Percentiles rank a stretch among this genome's conserved stretches.
These are phyloP conservation scores for Boletus smithii DNA, from an alignment of 1,284 basidiomycete species.

Conservation along the genomic window DNA sequence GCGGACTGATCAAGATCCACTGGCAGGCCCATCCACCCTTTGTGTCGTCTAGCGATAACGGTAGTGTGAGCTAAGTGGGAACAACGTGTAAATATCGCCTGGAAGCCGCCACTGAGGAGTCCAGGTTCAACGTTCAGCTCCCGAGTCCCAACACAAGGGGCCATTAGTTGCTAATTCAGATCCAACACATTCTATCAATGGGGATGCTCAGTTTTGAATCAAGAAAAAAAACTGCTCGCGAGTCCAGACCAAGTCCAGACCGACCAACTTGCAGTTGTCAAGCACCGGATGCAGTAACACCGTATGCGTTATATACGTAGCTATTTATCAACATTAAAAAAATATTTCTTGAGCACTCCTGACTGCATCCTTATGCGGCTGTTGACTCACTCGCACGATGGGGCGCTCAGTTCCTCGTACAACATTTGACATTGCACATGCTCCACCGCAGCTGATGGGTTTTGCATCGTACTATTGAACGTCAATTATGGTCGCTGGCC, in stretches of 20 bases:
- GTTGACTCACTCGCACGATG: slow-evolving; percentile 26
- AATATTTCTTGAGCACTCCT: slow-evolving; percentile 22
- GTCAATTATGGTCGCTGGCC: not conserved
- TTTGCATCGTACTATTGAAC: not conserved
- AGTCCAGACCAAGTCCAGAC: slow-evolving; percentile 2
- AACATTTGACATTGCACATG: not conserved
- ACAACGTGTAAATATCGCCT: slow-evolving; percentile 1
- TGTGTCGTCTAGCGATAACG: slow-evolving; percentile 16
- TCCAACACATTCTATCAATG: slow-evolving; percentile 3
- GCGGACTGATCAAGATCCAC: slow-evolving; percentile 17
- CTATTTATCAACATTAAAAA: slow-evolving; percentile 24
- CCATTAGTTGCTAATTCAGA: slow-evolving; percentile 5
- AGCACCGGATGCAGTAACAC: slow-evolving; percentile 18
- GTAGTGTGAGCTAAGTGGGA: slow-evolving; percentile 15
- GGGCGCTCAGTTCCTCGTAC: slow-evolving; percentile 5
- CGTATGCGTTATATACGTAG: slow-evolving; percentile 18
- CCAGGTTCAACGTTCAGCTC: slow-evolving; percentile 1
- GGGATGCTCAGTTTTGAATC: slow-evolving; percentile 1
- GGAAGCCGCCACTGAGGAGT: slow-evolving; percentile 1
- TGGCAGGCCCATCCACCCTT: not conserved
- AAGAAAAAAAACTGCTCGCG: slow-evolving; percentile 3
- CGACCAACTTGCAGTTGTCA: slow-evolving; percentile 4
- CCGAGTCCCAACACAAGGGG: not conserved
- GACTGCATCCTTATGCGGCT: slow-evolving; percentile 14
- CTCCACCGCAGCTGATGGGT: not conserved